Evolutionary conservation across 495 filamentous ascomycete species (phyloP).

Genomic region (Podospora pseudocomata): DNA sequence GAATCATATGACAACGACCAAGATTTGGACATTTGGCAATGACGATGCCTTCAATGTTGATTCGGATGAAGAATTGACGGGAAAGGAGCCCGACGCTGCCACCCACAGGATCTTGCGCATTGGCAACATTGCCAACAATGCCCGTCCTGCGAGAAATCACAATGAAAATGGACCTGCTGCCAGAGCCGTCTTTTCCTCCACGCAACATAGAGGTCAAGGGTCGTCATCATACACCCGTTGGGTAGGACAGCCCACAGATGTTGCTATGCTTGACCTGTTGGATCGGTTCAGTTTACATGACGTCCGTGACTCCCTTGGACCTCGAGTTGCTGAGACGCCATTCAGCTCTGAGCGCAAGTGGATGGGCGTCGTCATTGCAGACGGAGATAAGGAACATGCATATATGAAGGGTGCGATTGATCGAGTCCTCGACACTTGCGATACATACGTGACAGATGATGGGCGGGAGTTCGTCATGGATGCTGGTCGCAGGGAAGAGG

Average conservation of each 20-base stretch:
- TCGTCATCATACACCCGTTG: slow-evolving; percentile 73
- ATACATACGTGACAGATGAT: slow-evolving; percentile 83
- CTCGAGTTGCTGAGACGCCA: slow-evolving; percentile 75
- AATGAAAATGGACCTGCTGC: slow-evolving; percentile 64
- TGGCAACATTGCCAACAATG: slow-evolving; percentile 96
- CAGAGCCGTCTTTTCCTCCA: slow-evolving; percentile 73
- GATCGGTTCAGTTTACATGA: slow-evolving; percentile 89
- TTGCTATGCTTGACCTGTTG: slow-evolving; percentile 87
- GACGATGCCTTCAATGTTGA: slow-evolving; percentile 67
- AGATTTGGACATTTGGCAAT: slow-evolving; percentile 88
- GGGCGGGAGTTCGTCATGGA: slow-evolving; percentile 87
- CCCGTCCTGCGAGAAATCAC: slow-evolving; percentile 59
- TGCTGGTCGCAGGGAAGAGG: slow-evolving; percentile 66
- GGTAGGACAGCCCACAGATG: slow-evolving; percentile 96
- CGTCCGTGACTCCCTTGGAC: slow-evolving; percentile 76
- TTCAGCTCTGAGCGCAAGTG: slow-evolving; percentile 98
- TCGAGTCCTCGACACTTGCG: slow-evolving; percentile 77
- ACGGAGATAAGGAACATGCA: slow-evolving; percentile 61
- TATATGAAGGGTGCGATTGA: slow-evolving; percentile 97
- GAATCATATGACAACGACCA: slow-evolving; percentile 98
- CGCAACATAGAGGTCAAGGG: slow-evolving; percentile 56
- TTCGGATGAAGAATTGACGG: slow-evolving; percentile 59
- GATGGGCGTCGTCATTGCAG: slow-evolving; percentile 88
- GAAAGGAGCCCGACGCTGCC: slow-evolving; percentile 62
- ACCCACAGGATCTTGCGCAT: slow-evolving; percentile 77